Conservation (phyloP, 1,284 basidiomycete genomes). For the Microbotryum intermedium region DNA sequence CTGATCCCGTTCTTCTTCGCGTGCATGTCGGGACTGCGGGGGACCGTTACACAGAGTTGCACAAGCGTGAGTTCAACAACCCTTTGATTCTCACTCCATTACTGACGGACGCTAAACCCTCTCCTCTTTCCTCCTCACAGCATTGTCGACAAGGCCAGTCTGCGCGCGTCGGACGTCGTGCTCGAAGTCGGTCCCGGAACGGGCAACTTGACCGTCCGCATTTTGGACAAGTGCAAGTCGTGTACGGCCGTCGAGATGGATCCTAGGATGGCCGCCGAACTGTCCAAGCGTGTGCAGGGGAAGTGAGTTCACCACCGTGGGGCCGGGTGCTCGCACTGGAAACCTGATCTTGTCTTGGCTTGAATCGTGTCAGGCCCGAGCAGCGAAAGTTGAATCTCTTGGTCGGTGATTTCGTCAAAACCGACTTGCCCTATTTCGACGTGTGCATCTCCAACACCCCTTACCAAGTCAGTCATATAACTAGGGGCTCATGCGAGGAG, state of each 20-base stretch:
- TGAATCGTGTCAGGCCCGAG: constrained; percentile 59
- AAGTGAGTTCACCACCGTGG: constrained; percentile 58
- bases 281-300: constrained; percentile 94
- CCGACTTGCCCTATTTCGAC: constrained; percentile 92
- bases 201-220: constrained; percentile 89
- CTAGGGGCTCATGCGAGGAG: background rate
- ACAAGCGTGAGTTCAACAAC: constrained; percentile 14
- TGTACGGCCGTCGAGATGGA: constrained; percentile 96
- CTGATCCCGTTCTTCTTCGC: no score
- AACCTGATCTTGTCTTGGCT: background rate
- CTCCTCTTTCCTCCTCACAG: background rate
- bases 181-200: constrained; percentile 98
- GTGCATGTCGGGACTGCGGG: no score
- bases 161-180: constrained; percentile 90
- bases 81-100: background rate
- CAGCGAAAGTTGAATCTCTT: constrained; percentile 90
- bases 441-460: constrained; percentile 99
- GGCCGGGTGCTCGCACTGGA: no score
- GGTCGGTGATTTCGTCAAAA: constrained; percentile 96
- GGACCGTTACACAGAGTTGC: constrained; percentile 26
- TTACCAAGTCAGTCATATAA: constrained; percentile 57
- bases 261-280: constrained; percentile 95
- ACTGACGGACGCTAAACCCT: background rate
- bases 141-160: constrained; percentile 60
- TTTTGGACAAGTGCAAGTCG: constrained; percentile 87